Evolutionary conservation across 1,284 basidiomycete species (phyloP).

Genomic region (Xerocomus amazonicus): DNA sequence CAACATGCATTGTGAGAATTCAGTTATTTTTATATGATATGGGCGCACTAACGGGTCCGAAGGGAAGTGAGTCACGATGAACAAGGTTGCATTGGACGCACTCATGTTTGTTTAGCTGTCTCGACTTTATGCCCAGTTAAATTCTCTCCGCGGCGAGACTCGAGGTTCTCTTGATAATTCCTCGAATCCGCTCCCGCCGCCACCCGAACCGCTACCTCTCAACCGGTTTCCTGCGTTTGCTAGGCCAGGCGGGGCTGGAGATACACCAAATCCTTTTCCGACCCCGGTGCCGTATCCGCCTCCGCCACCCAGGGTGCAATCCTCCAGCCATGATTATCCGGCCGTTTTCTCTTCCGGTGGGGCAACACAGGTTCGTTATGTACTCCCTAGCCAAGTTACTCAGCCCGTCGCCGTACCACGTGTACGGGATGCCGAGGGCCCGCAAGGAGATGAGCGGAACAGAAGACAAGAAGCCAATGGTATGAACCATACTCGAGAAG

Average conservation of each 20-base stretch:
- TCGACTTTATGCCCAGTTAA: conserved; percentile 31
- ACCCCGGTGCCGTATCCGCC: conserved; percentile 28
- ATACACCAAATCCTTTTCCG: conserved; percentile 17
- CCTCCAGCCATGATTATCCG: conserved; percentile 14
- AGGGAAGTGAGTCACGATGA: conserved; percentile 32
- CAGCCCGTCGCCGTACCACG: conserved; percentile 22
- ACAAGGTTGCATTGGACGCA: conserved; percentile 18
- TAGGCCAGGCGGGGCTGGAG: conserved; percentile 25
- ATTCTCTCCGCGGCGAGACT: conserved; percentile 22
- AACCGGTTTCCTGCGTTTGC: conserved; percentile 39
- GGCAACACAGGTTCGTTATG: conserved; percentile 14
- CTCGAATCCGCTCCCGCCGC: conserved; percentile 45
- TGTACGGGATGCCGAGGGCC: conserved; percentile 21
- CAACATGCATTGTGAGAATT: conserved; percentile 27
- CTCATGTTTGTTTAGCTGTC: conserved; percentile 29
- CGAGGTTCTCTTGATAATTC: conserved; percentile 20
- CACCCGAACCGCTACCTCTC: conserved; percentile 45
- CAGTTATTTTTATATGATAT: conserved; percentile 2
- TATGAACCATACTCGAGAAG: conserved; percentile 10
- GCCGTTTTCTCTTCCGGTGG: conserved; percentile 8
- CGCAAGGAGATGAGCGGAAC: conserved; percentile 21
- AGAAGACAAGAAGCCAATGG: conserved; percentile 15
- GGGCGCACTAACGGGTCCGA: conserved; percentile 13
- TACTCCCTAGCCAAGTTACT: conserved; percentile 5
- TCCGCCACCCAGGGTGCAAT: conserved; percentile 21